Conservation (phyloP, 352 stramenopile genomes). For the Saprolegnia diclina region DNA sequence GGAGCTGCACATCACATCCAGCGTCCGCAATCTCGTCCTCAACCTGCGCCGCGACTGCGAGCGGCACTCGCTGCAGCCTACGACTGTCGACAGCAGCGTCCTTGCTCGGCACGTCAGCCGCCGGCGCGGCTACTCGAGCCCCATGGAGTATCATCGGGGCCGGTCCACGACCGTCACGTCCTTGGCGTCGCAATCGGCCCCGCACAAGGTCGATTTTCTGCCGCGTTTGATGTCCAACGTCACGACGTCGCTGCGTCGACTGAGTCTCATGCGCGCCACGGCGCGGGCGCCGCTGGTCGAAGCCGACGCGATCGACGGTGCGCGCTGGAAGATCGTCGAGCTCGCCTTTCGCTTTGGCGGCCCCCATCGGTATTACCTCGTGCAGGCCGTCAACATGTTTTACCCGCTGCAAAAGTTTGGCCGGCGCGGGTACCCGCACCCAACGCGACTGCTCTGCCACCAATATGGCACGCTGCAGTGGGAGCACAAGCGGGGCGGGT, state of each 20-base stretch:
- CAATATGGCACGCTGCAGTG: conserved; percentile 75
- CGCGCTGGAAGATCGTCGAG: conserved; percentile 82
- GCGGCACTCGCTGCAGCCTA: conserved; percentile 28
- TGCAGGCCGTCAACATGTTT: conserved; percentile 86
- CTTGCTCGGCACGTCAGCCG: conserved; percentile 28
- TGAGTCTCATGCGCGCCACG: conserved; percentile 5
- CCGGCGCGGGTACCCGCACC: conserved; percentile 56
- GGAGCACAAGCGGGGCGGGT: conserved; percentile 74
- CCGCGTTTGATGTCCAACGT: not conserved
- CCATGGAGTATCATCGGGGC: conserved; percentile 24
- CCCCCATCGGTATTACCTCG: conserved; percentile 76
- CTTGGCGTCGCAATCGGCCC: not conserved
- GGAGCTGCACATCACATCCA: conserved; percentile 45
- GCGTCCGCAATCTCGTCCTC: conserved; percentile 69
- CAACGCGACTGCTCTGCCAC: conserved; percentile 74
- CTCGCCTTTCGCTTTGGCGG: conserved; percentile 79
- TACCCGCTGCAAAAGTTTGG: conserved; percentile 76
- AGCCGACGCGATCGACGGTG: conserved; percentile 70
- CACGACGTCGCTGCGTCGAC: not conserved
- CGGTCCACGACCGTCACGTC: conserved; percentile 28
- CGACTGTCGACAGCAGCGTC: not conserved
- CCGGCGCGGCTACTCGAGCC: conserved; percentile 63
- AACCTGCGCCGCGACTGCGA: conserved; percentile 66
- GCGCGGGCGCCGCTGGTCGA: conserved; percentile 19
- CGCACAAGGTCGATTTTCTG: not conserved